These are phyloP conservation scores for Termitomyces heimii DNA, from an alignment of 768 basidiomycete genomes.

Conservation along the genomic window DNA sequence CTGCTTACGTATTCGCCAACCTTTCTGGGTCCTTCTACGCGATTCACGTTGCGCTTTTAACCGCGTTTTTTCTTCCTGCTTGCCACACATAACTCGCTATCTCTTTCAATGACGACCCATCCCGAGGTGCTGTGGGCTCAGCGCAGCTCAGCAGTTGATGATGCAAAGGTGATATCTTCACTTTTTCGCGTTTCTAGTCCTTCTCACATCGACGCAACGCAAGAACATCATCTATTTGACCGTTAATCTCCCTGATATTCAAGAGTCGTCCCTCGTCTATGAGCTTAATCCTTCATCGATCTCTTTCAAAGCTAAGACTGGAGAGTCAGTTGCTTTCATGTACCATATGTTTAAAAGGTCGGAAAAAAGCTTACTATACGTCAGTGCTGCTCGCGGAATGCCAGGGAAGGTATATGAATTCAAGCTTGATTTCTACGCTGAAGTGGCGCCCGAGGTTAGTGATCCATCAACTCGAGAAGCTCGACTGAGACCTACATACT, in stretches of 20 bases:
- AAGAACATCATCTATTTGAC: constrained; percentile 88
- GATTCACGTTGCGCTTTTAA: constrained; percentile 7
- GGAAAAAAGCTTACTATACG: neutral
- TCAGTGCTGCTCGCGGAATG: constrained; percentile 31
- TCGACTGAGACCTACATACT: neutral
- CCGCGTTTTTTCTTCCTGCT: constrained; percentile 15
- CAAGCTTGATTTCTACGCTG: constrained; percentile 66
- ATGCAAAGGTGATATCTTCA: constrained; percentile 54
- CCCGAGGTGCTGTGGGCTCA: constrained; percentile 97
- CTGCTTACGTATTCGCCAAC: constrained; percentile 16
- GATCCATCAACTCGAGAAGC: neutral
- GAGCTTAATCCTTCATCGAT: constrained; percentile 50
- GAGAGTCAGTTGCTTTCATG: constrained; percentile 41
- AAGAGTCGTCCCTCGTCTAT: constrained; percentile 50
- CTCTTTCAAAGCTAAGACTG: constrained; percentile 59
- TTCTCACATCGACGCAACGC: constrained; percentile 4
- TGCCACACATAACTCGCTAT: neutral
- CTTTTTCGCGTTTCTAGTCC: constrained; percentile 12
- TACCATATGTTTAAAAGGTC: neutral
- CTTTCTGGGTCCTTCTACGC: constrained; percentile 40
- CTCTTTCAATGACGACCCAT: constrained; percentile 44
- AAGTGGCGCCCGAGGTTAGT: constrained; percentile 71
- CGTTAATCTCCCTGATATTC: constrained; percentile 75
- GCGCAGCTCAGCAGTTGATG: constrained; percentile 62
- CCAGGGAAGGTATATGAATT: constrained; percentile 68